These are phyloP conservation scores for Sarcomyxa edulis DNA, from an alignment of 768 basidiomycete species.

Conservation along the genomic window DNA sequence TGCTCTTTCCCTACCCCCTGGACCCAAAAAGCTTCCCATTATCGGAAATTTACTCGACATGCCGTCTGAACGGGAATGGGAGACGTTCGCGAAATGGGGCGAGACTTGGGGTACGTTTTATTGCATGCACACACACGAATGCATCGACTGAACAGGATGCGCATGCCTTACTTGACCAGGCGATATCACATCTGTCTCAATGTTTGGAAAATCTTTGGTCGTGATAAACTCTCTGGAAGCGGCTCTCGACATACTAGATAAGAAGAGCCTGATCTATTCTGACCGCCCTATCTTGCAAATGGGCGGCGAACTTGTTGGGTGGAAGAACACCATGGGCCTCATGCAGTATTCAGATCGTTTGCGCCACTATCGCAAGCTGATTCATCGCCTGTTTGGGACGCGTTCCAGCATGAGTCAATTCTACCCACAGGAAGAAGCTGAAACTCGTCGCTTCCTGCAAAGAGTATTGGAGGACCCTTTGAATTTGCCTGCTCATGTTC, in stretches of 20 bases:
- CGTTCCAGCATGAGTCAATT: constrained; percentile 13
- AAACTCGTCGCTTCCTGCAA: constrained; percentile 9
- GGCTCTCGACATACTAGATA: constrained; percentile 26
- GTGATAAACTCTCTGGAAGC: constrained; percentile 20
- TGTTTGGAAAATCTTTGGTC: constrained; percentile 21
- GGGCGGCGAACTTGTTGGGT: constrained; percentile 17
- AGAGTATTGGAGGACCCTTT: constrained; percentile 7
- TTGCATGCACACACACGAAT: background rate
- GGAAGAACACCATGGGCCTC: constrained; percentile 12
- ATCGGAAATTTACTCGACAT: constrained; percentile 52
- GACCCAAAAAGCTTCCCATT: constrained; percentile 47
- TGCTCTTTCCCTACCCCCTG: constrained; percentile 38
- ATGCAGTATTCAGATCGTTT: constrained; percentile 12
- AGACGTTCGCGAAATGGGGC: constrained; percentile 47
- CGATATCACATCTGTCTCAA: constrained; percentile 23
- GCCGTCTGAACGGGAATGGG: constrained; percentile 44
- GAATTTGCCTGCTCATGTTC: constrained; percentile 11
- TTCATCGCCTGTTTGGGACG: constrained; percentile 16
- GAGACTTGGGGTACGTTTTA: constrained; percentile 2
- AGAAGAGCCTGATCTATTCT: constrained; percentile 17
- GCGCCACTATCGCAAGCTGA: constrained; percentile 14
- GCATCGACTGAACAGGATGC: background rate
- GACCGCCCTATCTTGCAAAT: constrained; percentile 24
- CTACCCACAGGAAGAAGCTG: constrained; percentile 9
- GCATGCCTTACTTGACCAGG: constrained; percentile 14